These are phyloP conservation scores for Penicillium sp. DNA, from an alignment of 2,329 filamentous ascomycete genomes.

Conservation along the genomic window DNA sequence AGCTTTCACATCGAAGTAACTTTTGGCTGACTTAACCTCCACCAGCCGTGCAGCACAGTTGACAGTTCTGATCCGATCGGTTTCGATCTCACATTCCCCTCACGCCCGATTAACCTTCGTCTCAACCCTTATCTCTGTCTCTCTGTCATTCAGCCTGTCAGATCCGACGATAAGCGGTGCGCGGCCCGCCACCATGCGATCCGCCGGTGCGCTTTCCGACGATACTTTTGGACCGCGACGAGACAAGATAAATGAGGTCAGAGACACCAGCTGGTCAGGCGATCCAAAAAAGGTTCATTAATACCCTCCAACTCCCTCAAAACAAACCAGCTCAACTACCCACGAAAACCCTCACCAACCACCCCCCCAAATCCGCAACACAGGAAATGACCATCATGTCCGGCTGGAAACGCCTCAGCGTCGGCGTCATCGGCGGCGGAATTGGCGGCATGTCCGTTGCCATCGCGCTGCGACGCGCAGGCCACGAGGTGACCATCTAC, in stretches of 20 bases:
- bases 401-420: constrained; percentile 50
- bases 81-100: neutral
- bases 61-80: neutral
- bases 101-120: neutral
- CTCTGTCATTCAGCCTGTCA: neutral
- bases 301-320: neutral
- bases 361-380: neutral
- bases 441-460: constrained; percentile 57
- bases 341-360: neutral
- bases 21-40: neutral
- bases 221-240: neutral
- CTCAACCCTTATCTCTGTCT: neutral
- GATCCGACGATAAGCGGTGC: constrained; percentile 23
- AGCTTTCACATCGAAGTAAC: neutral
- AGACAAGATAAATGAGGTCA: constrained; percentile 8
- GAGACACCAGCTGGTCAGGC: neutral
- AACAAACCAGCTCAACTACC: neutral
- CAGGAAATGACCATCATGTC: constrained; percentile 11
- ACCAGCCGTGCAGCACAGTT: neutral
- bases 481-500: constrained; percentile 64
- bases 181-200: constrained; percentile 19
- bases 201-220: constrained; percentile 21
- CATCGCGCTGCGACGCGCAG: constrained; percentile 55
- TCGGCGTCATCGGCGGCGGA: constrained; percentile 55
- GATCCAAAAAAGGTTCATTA: neutral